Evolutionary conservation across 2,329 filamentous ascomycete genomes (phyloP).

Genomic region (Thermochaetoides dissita): DNA sequence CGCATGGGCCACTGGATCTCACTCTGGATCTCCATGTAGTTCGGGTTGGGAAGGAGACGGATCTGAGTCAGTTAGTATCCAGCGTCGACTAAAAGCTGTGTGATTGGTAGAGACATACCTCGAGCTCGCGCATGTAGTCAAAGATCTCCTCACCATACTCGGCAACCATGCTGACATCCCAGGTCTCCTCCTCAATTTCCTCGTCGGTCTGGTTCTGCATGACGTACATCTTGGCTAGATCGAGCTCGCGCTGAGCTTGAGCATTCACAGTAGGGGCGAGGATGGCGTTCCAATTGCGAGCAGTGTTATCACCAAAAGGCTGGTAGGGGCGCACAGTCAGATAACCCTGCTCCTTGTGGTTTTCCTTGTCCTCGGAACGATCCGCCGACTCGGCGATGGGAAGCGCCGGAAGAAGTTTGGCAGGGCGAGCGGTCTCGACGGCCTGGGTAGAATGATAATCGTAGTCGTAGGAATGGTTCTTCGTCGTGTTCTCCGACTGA

Average conservation of each 20-base stretch:
- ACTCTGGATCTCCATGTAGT: constrained; percentile 96
- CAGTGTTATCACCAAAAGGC: constrained; percentile 54
- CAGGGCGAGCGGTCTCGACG: constrained; percentile 17
- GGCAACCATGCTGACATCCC: constrained; percentile 94
- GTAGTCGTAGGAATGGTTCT: constrained; percentile 4
- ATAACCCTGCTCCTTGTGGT: constrained; percentile 53
- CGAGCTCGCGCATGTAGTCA: constrained; percentile 73
- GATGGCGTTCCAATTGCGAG: constrained; percentile 38
- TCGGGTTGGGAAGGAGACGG: constrained; percentile 70
- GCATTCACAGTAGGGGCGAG: constrained; percentile 59
- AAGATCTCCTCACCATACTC: constrained; percentile 97
- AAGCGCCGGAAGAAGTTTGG: constrained; percentile 8
- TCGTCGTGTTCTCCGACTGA: neutral
- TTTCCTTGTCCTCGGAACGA: constrained; percentile 68
- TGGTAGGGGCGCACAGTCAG: constrained; percentile 63
- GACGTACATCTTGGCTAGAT: constrained; percentile 49
- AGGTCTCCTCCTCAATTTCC: constrained; percentile 75
- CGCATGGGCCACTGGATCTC: constrained; percentile 99
- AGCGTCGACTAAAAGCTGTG: too few species aligned
- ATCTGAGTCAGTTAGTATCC: constrained; percentile 30
- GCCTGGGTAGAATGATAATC: constrained; percentile 3
- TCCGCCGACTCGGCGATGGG: constrained; percentile 44
- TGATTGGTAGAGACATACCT: constrained; percentile 41
- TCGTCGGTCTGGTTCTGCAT: constrained; percentile 51
- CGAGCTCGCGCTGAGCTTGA: constrained; percentile 59